Base-by-base conservation (phyloP, 371 early-diverging fungal genomes). In the Astathelohania contejeani region DNA sequence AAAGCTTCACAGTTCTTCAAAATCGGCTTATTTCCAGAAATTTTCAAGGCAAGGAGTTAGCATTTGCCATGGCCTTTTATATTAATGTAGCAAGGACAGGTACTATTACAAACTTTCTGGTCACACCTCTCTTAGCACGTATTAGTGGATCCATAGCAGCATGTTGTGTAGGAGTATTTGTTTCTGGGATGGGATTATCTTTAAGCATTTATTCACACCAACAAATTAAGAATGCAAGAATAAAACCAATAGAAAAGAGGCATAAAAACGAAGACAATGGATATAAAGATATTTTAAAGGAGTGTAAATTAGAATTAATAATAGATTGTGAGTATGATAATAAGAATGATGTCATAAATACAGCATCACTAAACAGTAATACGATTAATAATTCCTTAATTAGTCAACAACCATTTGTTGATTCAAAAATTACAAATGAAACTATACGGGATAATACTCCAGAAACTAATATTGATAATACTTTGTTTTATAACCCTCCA, bases 1-100 rank as follows among this genome's bases (percentile, higher is more conserved):
- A 81, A 56, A 75, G 77, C 37, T 75, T 82, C 37, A 80, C 79
- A 57, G 80, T 82, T 9, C 76, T 77, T 1, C 77, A 79, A 49
- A 69, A 79, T 20, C 77, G 76, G 39, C 70, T 80, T 38, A 77
- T 78, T 10, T 73, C 80, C 3, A 74, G 76, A 39, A 66, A 74
- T 57, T 79, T 78, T 63, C 61, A 66, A 32, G 69, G 69, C 18
- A 72, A 70, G 58, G 74, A 78, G 19, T 58, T 83, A n/a, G 78
- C 80, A 0, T 74, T 81, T 44, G 80, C 80, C 1, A 64, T 82
- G 35, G 78, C 77, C 6, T 19, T 80, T 14, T 78, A 79, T 63
- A 60, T 79, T 6, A 74, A 80, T 0, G 70, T 71, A 29, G 79
- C 78, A 10, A 67, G 81, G 40, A 53, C 82, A 14, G 80, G 81